phyloP scores from a whole-genome alignment of 805 yeast genomes.

The Brettanomyces naardenensis region DNA sequence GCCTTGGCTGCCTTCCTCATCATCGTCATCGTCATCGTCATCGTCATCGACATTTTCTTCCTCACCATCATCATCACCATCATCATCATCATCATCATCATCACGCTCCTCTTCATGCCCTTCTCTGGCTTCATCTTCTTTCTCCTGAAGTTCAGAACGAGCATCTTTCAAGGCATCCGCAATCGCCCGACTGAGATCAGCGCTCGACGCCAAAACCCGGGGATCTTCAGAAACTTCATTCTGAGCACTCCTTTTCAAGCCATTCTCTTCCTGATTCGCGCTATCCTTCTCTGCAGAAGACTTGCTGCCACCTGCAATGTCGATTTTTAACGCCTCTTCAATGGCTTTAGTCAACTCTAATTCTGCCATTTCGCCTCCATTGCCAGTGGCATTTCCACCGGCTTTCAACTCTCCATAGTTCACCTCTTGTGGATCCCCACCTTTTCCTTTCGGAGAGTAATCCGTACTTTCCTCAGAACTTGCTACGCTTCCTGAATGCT shows the following conservation, averaged over 20 bases:
- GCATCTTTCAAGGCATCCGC: conserved; percentile 16
- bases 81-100: neutral
- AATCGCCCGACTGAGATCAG: conserved; percentile 18
- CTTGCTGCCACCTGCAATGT: conserved; percentile 5
- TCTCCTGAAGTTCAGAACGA: neutral
- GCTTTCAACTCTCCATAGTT: conserved; percentile 12
- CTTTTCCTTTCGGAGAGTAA: neutral
- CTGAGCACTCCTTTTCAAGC: too few species aligned
- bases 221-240: too few species aligned
- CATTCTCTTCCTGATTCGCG: too few species aligned
- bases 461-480: conserved; percentile 3
- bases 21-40: neutral
- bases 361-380: conserved; percentile 6
- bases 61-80: neutral
- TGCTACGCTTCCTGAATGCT: neutral
- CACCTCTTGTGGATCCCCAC: conserved; percentile 10
- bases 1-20: neutral
- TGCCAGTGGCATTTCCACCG: too few species aligned
- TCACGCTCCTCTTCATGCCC: neutral
- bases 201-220: conserved; percentile 5
- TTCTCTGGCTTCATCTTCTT: neutral
- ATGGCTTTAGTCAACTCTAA: conserved; percentile 21
- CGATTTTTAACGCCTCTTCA: conserved; percentile 17
- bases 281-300: too few species aligned
- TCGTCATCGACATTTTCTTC: neutral